Evolutionary conservation across 2,329 filamentous ascomycete species (phyloP).

Genomic region (Colletotrichum melonis): DNA sequence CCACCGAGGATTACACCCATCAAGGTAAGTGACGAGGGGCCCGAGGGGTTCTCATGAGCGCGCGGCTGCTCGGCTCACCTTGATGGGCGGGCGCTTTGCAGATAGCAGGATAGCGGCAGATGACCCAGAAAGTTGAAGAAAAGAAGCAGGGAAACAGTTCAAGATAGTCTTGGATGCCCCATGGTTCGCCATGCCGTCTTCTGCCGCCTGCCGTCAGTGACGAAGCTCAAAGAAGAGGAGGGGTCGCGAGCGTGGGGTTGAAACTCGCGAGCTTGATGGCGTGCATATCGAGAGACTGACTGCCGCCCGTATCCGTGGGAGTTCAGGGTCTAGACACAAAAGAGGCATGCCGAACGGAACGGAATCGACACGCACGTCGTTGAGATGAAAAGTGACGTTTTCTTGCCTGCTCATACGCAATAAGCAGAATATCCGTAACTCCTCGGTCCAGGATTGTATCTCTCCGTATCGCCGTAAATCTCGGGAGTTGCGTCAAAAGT

Average conservation of each 20-base stretch:
- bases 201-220: neutral
- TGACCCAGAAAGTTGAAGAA: neutral
- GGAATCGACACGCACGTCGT: neutral
- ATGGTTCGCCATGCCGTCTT: neutral
- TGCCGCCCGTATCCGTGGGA: neutral
- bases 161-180: neutral
- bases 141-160: neutral
- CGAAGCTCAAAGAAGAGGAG: neutral
- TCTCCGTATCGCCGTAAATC: neutral
- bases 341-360: slow-evolving; percentile 8
- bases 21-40: neutral
- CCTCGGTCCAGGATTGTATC: neutral
- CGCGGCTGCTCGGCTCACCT: neutral
- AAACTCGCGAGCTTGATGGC: neutral
- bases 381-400: slow-evolving; percentile 14
- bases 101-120: neutral
- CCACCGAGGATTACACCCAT: neutral
- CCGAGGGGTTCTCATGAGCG: neutral
- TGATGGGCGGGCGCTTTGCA: neutral
- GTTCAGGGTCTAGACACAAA: neutral
- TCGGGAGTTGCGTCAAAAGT: slow-evolving; percentile 12
- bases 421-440: neutral
- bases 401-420: neutral
- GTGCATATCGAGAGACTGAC: slow-evolving; percentile 14
- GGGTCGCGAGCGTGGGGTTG: slow-evolving; percentile 13